Evolutionary conservation across 331 rosid genomes (phyloP), one percentile per base, ranked within the genome.

Genomic region (Quercus tomentella): DNA sequence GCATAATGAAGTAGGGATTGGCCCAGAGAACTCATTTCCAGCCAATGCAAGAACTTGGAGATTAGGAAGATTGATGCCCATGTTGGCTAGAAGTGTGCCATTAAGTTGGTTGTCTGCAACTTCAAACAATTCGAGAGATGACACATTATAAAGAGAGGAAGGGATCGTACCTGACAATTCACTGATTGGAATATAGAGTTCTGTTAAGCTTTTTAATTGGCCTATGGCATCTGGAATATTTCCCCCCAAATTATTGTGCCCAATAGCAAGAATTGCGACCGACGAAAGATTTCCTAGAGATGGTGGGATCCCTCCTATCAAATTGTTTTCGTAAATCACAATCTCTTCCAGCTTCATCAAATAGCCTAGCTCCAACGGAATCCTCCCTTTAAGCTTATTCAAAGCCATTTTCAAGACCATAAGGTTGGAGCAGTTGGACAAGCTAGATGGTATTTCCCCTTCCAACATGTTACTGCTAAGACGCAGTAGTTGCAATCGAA

Each of bases 171-270:
- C 45, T 41, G 45, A 41, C 3, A 41, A 8, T 41, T 8, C 8
- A 33, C 33, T 60, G 2, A 0, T 0, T 41, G 28, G 0, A 15
- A 60, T 21, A 1, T 0, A 0, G 1, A 81, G 58, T 0, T 0
- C 1, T 37, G 0, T 8, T 41, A 41, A 41, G 12, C 12, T 41
- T 41, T 41, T 41, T 41, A 41, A 41, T 41, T 41, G 45, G 45
- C 45, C 12, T 41, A 41, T 41, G 12, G 45, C 12, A 8, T 41
- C 1, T 41, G 82, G 80, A 3, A 86, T 66, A 43, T 72, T 70
- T 26, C 83, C 89, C 56, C 72, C 68, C 4, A 86, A 31, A 28
- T 74, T 55, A 23, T 86, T 82, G 31, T 37, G 61, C 1, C 82
- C 80, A 6, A 80, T 10, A 7, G 16, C 16, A 3, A 80, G 43